These are phyloP conservation scores for Lactarius hatsudake DNA, from an alignment of 768 basidiomycete species.

Conservation along the genomic window DNA sequence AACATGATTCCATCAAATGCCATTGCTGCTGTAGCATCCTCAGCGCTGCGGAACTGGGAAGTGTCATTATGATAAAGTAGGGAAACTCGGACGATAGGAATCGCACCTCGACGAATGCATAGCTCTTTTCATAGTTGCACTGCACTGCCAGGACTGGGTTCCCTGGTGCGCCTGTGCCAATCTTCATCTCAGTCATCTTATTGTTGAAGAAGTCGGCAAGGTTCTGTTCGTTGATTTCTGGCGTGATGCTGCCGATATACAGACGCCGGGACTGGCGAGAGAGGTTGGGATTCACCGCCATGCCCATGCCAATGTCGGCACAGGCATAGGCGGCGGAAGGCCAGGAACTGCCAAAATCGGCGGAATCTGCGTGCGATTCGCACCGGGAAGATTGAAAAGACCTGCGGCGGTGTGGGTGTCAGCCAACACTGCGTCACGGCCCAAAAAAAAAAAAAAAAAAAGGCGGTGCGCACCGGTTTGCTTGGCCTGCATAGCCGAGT, in stretches of 20 bases:
- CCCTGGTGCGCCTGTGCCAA: constrained; percentile 79
- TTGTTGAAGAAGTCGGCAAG: constrained; percentile 92
- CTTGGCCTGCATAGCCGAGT: constrained; percentile 96
- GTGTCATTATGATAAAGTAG: constrained; percentile 10
- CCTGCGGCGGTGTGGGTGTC: constrained; percentile 45
- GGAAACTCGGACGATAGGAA: constrained; percentile 8
- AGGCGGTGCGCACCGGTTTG: constrained; percentile 68
- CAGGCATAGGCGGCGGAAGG: constrained; percentile 78
- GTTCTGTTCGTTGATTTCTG: constrained; percentile 90
- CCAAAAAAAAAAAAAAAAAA: too few relatives aligned
- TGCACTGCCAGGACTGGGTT: constrained; percentile 92
- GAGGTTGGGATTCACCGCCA: constrained; percentile 82
- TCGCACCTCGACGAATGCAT: constrained; percentile 94
- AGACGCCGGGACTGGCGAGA: constrained; percentile 92
- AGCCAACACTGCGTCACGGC: neutral
- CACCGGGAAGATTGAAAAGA: constrained; percentile 94
- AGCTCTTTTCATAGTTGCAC: constrained; percentile 98
- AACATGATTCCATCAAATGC: constrained; percentile 97
- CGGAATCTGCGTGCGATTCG: constrained; percentile 84
- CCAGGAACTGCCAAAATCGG: constrained; percentile 81
- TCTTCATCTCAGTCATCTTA: constrained; percentile 91
- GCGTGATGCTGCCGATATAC: constrained; percentile 96
- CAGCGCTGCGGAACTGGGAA: constrained; percentile 88
- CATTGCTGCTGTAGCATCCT: constrained; percentile 96
- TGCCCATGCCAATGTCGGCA: constrained; percentile 82